Percentiles rank a stretch among this genome's conserved stretches.
Conservation (phyloP, 768 basidiomycete species). For the Phylloporus sp. region DNA sequence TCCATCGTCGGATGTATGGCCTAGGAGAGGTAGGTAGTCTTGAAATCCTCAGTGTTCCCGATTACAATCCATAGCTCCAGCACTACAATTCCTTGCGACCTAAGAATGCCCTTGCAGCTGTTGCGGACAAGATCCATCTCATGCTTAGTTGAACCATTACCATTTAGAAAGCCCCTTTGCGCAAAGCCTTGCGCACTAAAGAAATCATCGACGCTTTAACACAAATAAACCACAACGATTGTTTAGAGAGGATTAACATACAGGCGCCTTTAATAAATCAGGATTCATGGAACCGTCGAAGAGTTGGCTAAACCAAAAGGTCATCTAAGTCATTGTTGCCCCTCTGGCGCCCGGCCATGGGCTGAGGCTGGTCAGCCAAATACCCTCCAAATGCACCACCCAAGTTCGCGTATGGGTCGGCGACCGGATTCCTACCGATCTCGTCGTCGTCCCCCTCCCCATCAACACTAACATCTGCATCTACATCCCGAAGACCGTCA, state of each 20-base stretch:
- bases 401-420: constrained; percentile 82
- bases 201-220: neutral
- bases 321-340: constrained; percentile 57
- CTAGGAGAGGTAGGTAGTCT: constrained; percentile 76
- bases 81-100: constrained; percentile 87
- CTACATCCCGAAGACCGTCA: constrained; percentile 23
- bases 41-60: neutral
- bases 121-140: constrained; percentile 29
- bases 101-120: constrained; percentile 29
- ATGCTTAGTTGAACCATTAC: constrained; percentile 23
- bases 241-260: constrained; percentile 3
- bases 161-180: neutral
- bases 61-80: constrained; percentile 36
- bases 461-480: constrained; percentile 22
- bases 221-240: neutral
- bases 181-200: neutral
- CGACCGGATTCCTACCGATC: constrained; percentile 25
- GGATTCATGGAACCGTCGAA: neutral
- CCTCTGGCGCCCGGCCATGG: constrained; percentile 42
- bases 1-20: constrained; percentile 91
- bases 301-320: constrained; percentile 48
- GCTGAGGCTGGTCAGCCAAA: constrained; percentile 65
- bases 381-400: constrained; percentile 74
- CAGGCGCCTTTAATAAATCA: neutral
- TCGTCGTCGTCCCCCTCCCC: constrained; percentile 42